Evolutionary conservation across 2,329 filamentous ascomycete genomes (phyloP).

Genomic region (Alternaria gaisen): DNA sequence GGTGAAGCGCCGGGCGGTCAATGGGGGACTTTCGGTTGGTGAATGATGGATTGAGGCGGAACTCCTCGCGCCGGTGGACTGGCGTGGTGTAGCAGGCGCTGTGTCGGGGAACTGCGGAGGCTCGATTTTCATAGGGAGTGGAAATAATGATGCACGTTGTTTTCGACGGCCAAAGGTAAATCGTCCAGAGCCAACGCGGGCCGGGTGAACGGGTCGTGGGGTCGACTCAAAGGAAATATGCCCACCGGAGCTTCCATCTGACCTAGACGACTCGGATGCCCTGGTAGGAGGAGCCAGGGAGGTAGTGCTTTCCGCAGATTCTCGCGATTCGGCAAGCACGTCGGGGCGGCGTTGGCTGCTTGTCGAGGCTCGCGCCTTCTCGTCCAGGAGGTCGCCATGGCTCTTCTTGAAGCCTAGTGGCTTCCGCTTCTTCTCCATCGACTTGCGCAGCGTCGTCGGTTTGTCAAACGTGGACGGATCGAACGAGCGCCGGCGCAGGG

Average conservation of each 20-base stretch:
- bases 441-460: conserved; percentile 44
- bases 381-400: conserved; percentile 43
- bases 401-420: conserved; percentile 42
- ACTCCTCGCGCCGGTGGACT: conserved; percentile 52
- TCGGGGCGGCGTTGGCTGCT: conserved; percentile 61
- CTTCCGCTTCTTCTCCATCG: conserved; percentile 47
- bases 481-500: conserved; percentile 48
- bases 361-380: conserved; percentile 64
- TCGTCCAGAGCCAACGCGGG: conserved; percentile 69
- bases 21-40: conserved; percentile 48
- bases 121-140: conserved; percentile 79
- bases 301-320: conserved; percentile 68
- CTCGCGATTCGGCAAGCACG: conserved; percentile 67
- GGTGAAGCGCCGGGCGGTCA: conserved; percentile 45
- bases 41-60: conserved; percentile 46
- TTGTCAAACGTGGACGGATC: conserved; percentile 45
- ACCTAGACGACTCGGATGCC: conserved; percentile 86
- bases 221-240: conserved; percentile 49
- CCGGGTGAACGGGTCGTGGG: conserved; percentile 57
- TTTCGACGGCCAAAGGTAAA: conserved; percentile 82
- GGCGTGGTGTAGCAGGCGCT: conserved; percentile 57
- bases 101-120: conserved; percentile 57
- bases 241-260: conserved; percentile 78
- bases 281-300: conserved; percentile 71
- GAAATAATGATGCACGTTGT: conserved; percentile 78